Conservation (phyloP, 208 protist species). For the Trypanosoma rangeli region DNA sequence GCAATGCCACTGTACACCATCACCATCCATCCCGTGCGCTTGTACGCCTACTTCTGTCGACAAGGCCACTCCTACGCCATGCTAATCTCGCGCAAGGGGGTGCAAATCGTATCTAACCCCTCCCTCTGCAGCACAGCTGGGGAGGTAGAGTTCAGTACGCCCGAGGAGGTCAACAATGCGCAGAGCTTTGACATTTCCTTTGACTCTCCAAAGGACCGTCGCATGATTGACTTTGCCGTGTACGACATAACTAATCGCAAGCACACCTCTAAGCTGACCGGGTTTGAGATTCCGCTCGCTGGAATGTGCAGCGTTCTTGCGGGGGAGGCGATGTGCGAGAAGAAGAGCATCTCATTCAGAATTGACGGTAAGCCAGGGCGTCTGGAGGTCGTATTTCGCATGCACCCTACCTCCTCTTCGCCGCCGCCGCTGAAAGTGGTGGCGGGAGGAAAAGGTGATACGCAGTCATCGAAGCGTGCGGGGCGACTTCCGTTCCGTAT, state of each 20-base stretch:
- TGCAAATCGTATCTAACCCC: constrained; percentile 72
- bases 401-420: constrained; percentile 73
- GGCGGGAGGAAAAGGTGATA: constrained; percentile 4
- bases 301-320: constrained; percentile 90
- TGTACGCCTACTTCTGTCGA: constrained; percentile 76
- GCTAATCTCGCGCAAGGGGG: constrained; percentile 69
- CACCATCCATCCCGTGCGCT: constrained; percentile 69
- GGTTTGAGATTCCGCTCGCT: constrained; percentile 83
- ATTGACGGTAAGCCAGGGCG: constrained; percentile 68
- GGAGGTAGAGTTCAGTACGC: constrained; percentile 75
- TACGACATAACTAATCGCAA: constrained; percentile 85
- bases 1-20: constrained; percentile 78
- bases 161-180: constrained; percentile 40
- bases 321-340: constrained; percentile 82
- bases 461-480: constrained; percentile 7
- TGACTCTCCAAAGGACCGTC: constrained; percentile 78
- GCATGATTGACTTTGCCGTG: constrained; percentile 71
- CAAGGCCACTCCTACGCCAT: constrained; percentile 63
- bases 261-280: constrained; percentile 71
- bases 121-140: constrained; percentile 48
- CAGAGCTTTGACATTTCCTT: constrained; percentile 71
- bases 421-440: constrained; percentile 43
- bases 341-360: constrained; percentile 83
- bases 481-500: constrained; percentile 55
- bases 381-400: constrained; percentile 84